Evolutionary conservation across 495 filamentous ascomycete genomes (phyloP), one percentile per base, ranked within the genome.

Genomic region (Aspergillus conjunctus): DNA sequence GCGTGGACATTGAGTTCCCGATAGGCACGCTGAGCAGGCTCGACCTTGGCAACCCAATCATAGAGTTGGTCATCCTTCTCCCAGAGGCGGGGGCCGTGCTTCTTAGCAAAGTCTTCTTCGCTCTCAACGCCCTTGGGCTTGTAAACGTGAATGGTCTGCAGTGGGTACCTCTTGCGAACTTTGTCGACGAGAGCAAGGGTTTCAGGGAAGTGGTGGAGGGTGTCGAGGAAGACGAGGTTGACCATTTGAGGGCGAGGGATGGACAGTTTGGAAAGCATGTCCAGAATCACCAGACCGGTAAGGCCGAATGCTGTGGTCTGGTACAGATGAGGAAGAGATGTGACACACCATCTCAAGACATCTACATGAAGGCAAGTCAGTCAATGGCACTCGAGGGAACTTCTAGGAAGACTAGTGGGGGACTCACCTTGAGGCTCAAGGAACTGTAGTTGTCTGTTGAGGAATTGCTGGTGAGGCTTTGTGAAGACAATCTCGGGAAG

Each of bases 231-330:
- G 77, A 98, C 91, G 52, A 95, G 84, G 68, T 97, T 92, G 62
- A 97, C 85, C 51, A 85, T 80, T 44, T 81, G 76, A 11, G 87
- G 83, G 8, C 83, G 82, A 54, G 89, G 87, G 30, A 85, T 77
- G 60, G 90, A 84, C 66, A 97, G 79, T 71, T 92, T 91, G 60
- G 93, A 93, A 22, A 98, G 84, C 86, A 98, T 96, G 73, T 98
- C 94, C 65, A 97, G 76, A 58, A 93, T 97, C 51, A 89, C 94
- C 22, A 98, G 87, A 51, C 94, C 94, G 7, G 93, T 96, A 44
- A 98, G 81, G 44, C 94, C 94, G 66, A 98, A 97, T 41, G 94
- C 93, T n/a, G 94, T 98, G 46, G 92, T 93, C 78, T 98, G 94
- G 79, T 88, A 98, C 12, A 98, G 88, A 67, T 86, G 86, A 56